These are phyloP conservation scores for Mortierella hygrophila DNA, from an alignment of 192 early-diverging fungal species.

Conservation along the genomic window DNA sequence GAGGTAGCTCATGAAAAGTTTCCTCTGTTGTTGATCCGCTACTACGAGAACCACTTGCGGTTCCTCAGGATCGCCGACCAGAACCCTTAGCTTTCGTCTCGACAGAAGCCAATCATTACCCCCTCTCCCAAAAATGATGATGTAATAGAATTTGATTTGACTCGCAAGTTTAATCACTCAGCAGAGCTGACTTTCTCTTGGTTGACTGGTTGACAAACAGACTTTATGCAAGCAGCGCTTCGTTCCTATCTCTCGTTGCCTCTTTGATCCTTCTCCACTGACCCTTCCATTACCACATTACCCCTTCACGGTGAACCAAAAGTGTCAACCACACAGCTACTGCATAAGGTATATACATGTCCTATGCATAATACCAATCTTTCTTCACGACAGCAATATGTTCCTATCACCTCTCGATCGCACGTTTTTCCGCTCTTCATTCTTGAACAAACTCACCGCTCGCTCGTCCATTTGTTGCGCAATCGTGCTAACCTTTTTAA, in stretches of 20 bases:
- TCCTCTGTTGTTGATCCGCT: conserved; percentile 62
- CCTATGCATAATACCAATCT: not conserved
- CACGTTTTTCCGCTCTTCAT: not conserved
- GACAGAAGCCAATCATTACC: too few relatives aligned
- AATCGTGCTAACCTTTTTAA: not conserved
- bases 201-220: too few relatives aligned
- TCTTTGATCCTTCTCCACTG: not conserved
- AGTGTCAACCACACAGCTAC: not conserved
- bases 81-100: not conserved
- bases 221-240: not conserved
- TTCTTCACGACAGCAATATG: not conserved
- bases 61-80: not conserved
- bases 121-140: too few relatives aligned
- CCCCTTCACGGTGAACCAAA: not conserved
- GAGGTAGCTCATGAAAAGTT: conserved; percentile 56
- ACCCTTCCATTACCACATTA: not conserved
- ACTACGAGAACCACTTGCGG: conserved; percentile 64
- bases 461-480: not conserved
- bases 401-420: not conserved
- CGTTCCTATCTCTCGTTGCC: not conserved
- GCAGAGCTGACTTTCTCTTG: too few relatives aligned
- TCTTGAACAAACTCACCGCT: not conserved
- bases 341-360: not conserved
- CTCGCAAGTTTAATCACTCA: too few relatives aligned
- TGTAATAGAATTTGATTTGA: too few relatives aligned